A percentile compares a stretch with the other conserved stretches of the same genome.
Evolutionary conservation across 176 grass and related monocot species (phyloP).

Genomic region (Alloteropsis semialata): DNA sequence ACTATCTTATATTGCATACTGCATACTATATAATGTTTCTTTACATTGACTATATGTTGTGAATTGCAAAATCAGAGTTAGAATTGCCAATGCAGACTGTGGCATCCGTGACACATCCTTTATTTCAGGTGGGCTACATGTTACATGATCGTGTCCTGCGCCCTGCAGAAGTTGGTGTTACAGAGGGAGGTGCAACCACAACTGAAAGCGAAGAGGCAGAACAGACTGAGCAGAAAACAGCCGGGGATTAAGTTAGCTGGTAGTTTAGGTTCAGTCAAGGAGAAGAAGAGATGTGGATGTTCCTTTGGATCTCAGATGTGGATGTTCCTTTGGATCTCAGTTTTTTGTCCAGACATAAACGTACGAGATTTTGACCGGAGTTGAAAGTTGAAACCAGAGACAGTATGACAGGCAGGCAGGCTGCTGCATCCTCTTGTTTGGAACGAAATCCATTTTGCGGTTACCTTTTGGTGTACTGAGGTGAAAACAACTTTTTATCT

Average conservation of each 20-base stretch:
- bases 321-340: neutral
- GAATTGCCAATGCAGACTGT: no score
- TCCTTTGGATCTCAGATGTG: neutral
- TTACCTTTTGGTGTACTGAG: neutral
- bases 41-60: neutral
- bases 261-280: neutral
- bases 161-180: constrained; percentile 64
- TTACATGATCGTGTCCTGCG: constrained; percentile 65
- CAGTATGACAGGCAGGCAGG: neutral
- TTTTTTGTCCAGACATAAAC: neutral
- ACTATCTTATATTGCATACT: neutral
- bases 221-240: constrained; percentile 20
- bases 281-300: neutral
- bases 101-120: neutral
- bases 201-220: constrained; percentile 15
- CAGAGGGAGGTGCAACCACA: neutral
- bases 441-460: neutral
- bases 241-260: constrained; percentile 6
- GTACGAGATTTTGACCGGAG: neutral
- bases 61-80: no score
- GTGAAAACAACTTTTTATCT: neutral
- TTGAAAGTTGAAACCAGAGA: neutral
- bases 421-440: neutral
- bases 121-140: constrained; percentile 62
- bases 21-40: neutral